A percentile compares a stretch with the other conserved stretches of the same genome.
phyloP scores from a whole-genome alignment of 1,284 basidiomycete genomes.

The Moesziomyces aphidis region DNA sequence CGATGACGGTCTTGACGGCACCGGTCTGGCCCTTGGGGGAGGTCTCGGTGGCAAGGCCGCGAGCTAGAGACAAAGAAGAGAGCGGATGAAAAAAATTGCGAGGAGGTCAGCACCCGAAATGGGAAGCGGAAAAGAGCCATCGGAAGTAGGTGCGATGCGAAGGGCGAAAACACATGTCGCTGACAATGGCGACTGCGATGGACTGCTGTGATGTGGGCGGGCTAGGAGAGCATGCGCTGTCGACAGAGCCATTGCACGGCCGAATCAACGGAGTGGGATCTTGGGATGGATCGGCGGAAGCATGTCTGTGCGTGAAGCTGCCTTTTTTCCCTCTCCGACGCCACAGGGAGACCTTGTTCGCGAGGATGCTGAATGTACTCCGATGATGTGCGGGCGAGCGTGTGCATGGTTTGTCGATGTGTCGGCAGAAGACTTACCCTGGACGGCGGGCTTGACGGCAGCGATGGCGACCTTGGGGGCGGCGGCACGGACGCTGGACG shows the following conservation, averaged over 20 bases:
- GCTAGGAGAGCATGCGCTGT: no score
- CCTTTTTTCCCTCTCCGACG: no score
- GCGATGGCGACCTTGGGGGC: constrained; percentile 45
- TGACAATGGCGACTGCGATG: background rate
- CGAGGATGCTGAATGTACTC: background rate
- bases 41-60: constrained; percentile 58
- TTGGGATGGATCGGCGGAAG: no score
- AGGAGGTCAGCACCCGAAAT: background rate
- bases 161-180: background rate
- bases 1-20: constrained; percentile 68
- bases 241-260: no score
- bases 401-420: background rate
- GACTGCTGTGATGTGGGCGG: no score
- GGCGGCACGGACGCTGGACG: constrained; percentile 44
- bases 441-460: constrained; percentile 43
- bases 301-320: no score
- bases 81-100: constrained; percentile 1
- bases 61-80: constrained; percentile 26
- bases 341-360: no score
- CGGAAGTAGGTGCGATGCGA: background rate
- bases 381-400: background rate
- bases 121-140: background rate
- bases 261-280: no score
- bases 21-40: constrained; percentile 55
- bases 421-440: constrained; percentile 24